Evolutionary conservation across 2,329 filamentous ascomycete species (phyloP), one percentile per base, ranked within the genome.

Genomic region (Emmonsiellopsis sp.): DNA sequence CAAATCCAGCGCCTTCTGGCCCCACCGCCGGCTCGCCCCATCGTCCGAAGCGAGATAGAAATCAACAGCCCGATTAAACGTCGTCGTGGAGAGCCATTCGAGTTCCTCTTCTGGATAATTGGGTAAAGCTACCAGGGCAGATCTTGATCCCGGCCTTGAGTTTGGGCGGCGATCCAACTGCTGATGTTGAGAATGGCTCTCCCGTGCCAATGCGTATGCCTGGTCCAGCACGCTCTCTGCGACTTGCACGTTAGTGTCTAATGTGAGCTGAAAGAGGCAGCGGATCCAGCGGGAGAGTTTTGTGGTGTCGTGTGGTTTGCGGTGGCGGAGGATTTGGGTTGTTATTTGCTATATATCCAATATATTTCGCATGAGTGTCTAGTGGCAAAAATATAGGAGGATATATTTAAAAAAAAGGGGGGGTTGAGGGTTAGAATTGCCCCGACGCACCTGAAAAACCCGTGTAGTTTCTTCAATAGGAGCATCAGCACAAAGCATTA

Each of bases 261-360:
- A 69, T 0, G 85, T 78, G 1, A 82, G 74, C 56, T 87, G 85
- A 58, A 92, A 87, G 2, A 93, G 74, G 60, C 87, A 90, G 1
- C 88, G 81, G 45, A 92, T 79, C 73, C 93, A 95, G 61, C 85
- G 86, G 6, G 86, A 80, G 1, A 94, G 73, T 60, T 82, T 83
- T 1, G 85, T 77, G 44, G 84, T 81, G 0, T 68, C 62, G 14
- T 82, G 76, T 1, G 83, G 67, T 1, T 68, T 48, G 13, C 9
- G 33, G 10, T 50, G 21, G 13, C 42, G 73, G 68, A 81, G 85
- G 14, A 86, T 83, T 47, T 82, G 74, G 61, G 87, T 86, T 62
- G 93, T 80, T 55, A 91, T 82, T 55, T 83, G 79, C 46, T 85
- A 17, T 33, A 14, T 33, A 14, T 6, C n/a, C n/a, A n/a, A 46